Evolutionary conservation across 140 eudicot species (phyloP).

Genomic region (Senecio squalidus): DNA sequence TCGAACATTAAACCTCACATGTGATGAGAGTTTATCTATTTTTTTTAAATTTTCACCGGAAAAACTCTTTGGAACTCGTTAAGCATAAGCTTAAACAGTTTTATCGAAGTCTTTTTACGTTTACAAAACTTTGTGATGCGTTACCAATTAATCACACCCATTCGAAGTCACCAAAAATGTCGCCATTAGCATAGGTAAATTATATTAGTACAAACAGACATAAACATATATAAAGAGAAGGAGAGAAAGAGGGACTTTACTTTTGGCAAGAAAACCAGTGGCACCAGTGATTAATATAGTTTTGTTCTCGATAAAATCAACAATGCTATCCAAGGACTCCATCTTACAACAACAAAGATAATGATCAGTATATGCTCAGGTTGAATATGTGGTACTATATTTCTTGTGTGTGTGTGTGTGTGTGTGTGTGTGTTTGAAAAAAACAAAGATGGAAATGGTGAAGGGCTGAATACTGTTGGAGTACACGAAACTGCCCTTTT

Average conservation of each 20-base stretch:
- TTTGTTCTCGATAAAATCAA: slow-evolving; percentile 52
- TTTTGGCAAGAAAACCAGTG: slow-evolving; percentile 81
- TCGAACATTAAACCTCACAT: too few relatives aligned
- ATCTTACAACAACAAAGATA: slow-evolving; percentile 1
- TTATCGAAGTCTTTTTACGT: too few relatives aligned
- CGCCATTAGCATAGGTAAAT: too few relatives aligned
- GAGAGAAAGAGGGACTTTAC: slow-evolving; percentile 21
- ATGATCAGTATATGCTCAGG: too few relatives aligned
- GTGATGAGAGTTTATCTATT: too few relatives aligned
- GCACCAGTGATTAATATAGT: slow-evolving; percentile 81
- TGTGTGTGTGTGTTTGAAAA: neutral
- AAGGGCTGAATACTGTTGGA: slow-evolving; percentile 19
- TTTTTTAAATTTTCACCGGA: too few relatives aligned
- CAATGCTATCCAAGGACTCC: slow-evolving; percentile 67
- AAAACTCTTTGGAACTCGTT: too few relatives aligned
- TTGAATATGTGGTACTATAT: neutral
- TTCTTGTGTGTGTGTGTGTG: neutral
- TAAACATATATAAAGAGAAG: neutral
- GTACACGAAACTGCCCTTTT: slow-evolving; percentile 36
- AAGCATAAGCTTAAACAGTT: too few relatives aligned
- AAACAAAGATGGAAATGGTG: slow-evolving; percentile 6
- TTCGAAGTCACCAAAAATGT: too few relatives aligned
- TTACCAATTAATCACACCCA: too few relatives aligned
- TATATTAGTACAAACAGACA: neutral
- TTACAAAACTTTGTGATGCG: too few relatives aligned